Evolutionary conservation across 192 early-diverging fungal species (phyloP).

Genomic region (Backusella australiensis): DNA sequence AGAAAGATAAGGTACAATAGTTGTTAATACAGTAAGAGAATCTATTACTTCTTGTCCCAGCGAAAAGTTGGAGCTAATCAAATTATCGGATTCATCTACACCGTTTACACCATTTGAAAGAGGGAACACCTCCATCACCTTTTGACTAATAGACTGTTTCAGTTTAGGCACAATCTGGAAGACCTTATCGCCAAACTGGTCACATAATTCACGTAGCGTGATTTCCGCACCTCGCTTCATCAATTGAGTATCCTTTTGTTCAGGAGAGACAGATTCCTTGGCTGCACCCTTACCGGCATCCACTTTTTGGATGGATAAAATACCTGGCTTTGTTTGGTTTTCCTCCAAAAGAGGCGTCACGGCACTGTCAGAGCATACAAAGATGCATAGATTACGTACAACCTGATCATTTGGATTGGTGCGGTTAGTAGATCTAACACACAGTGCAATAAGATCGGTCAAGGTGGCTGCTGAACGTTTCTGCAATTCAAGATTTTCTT

Average conservation of each 20-base stretch:
- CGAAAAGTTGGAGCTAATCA: slow-evolving; percentile 9
- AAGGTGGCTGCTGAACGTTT: slow-evolving; percentile 51
- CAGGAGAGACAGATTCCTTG: slow-evolving; percentile 35
- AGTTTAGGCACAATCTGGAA: slow-evolving; percentile 73
- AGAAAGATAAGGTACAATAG: slow-evolving; percentile 65
- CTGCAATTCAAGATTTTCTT: slow-evolving; percentile 60
- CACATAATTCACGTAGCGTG: slow-evolving; percentile 60
- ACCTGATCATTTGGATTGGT: slow-evolving; percentile 79
- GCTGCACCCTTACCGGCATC: slow-evolving; percentile 29
- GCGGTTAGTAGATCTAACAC: slow-evolving; percentile 41
- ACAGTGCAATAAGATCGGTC: slow-evolving; percentile 49
- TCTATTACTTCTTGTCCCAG: slow-evolving; percentile 75
- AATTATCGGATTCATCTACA: slow-evolving; percentile 23
- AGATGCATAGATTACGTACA: slow-evolving; percentile 80
- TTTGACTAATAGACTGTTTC: slow-evolving; percentile 57
- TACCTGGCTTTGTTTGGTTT: slow-evolving; percentile 44
- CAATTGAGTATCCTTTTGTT: slow-evolving; percentile 48
- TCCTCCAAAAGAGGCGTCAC: slow-evolving; percentile 63
- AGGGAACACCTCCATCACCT: slow-evolving; percentile 43
- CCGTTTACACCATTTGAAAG: slow-evolving; percentile 24
- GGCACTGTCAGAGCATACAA: slow-evolving; percentile 80
- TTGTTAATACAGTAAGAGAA: slow-evolving; percentile 67
- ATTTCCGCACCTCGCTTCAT: slow-evolving; percentile 68
- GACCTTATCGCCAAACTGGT: slow-evolving; percentile 58
- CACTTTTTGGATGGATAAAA: slow-evolving; percentile 49